A percentile compares a stretch with the other conserved stretches of the same genome.
phyloP scores from a whole-genome alignment of 148 eudicot genomes.

The Rhododendron vialii region DNA sequence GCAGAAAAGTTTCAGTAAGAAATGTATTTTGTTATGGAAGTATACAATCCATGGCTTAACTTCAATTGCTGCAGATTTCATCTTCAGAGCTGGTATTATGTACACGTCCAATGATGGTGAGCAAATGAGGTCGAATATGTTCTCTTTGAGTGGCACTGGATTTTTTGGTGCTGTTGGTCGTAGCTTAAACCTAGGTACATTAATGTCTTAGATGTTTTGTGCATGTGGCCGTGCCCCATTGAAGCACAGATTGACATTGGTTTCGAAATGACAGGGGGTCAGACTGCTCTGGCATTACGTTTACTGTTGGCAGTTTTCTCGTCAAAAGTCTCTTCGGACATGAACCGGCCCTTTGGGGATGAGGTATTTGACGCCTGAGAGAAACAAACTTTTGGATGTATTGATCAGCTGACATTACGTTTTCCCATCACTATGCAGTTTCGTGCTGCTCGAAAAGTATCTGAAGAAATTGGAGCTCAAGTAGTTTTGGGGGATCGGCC shows the following conservation, averaged over 20 bases:
- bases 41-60: conserved; percentile 47
- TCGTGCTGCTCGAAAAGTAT: conserved; percentile 78
- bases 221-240: background rate
- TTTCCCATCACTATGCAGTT: conserved; percentile 40
- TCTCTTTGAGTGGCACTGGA: conserved; percentile 73
- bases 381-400: background rate
- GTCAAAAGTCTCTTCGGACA: conserved; percentile 70
- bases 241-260: background rate
- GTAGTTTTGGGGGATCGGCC: conserved; percentile 97
- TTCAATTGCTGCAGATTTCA: conserved; percentile 61
- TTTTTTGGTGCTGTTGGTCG: conserved; percentile 81
- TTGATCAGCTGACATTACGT: background rate
- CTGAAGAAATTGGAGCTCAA: conserved; percentile 92
- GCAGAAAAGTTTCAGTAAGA: background rate
- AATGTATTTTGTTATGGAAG: background rate
- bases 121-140: conserved; percentile 57
- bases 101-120: conserved; percentile 50
- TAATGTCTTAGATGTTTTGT: background rate
- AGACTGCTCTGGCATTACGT: conserved; percentile 85
- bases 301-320: conserved; percentile 73
- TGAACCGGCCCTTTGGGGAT: conserved; percentile 82
- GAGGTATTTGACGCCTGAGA: conserved; percentile 43
- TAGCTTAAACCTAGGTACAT: conserved; percentile 80
- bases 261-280: conserved; percentile 59
- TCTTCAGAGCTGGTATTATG: conserved; percentile 99